These are phyloP conservation scores for Sugiyamaella smithiae DNA, from an alignment of 805 yeast species.

Conservation along the genomic window DNA sequence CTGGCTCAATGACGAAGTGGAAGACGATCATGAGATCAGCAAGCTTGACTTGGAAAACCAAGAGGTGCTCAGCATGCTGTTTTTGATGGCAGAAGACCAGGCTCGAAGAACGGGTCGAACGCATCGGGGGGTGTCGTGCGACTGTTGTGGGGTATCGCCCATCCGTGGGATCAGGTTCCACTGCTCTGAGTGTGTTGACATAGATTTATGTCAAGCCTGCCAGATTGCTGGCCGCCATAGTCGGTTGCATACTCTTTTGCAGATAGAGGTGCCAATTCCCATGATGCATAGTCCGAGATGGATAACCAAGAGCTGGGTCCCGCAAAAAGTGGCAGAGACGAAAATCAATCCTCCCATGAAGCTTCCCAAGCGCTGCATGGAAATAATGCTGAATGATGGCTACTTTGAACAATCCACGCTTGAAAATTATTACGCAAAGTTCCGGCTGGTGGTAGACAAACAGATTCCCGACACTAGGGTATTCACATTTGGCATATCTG, in stretches of 20 bases:
- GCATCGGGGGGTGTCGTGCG: slow-evolving; percentile 34
- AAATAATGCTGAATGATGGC: not conserved
- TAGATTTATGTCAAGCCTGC: slow-evolving; percentile 50
- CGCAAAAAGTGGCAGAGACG: slow-evolving; percentile 11
- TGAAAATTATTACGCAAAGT: not conserved
- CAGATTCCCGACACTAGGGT: not conserved
- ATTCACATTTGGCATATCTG: slow-evolving; percentile 7
- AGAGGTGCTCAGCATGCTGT: slow-evolving; percentile 22
- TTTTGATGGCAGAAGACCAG: slow-evolving; percentile 27
- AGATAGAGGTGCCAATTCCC: slow-evolving; percentile 32
- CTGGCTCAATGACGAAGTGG: no score
- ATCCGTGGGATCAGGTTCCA: slow-evolving; percentile 48
- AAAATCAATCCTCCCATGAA: not conserved
- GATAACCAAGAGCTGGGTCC: slow-evolving; percentile 21
- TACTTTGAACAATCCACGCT: not conserved
- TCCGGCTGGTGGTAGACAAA: slow-evolving; percentile 1
- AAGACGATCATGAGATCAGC: not conserved
- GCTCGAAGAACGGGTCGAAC: slow-evolving; percentile 22
- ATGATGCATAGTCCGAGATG: slow-evolving; percentile 28
- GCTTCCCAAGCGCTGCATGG: slow-evolving; percentile 7
- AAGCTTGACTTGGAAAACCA: slow-evolving; percentile 11
- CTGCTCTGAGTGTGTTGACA: slow-evolving; percentile 52
- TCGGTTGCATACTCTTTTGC: slow-evolving; percentile 26
- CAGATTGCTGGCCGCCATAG: slow-evolving; percentile 31
- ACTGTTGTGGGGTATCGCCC: slow-evolving; percentile 34